A percentile compares a stretch with the other conserved stretches of the same genome.
Conservation (phyloP, 805 yeast species). For the Candida ipomoeae region DNA sequence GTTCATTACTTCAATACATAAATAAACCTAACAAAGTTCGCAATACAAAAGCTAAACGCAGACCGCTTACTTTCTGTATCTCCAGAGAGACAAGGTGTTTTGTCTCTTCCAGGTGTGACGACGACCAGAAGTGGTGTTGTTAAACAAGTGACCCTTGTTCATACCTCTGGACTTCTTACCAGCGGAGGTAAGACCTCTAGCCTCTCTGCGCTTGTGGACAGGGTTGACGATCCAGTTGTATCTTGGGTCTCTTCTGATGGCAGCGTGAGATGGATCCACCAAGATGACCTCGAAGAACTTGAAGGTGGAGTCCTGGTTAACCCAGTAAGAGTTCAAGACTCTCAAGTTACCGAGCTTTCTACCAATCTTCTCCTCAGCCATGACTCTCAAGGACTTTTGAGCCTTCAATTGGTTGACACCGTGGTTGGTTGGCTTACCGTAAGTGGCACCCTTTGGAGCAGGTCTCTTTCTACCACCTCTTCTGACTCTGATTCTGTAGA, state of each 20-base stretch:
- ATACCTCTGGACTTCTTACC: constrained; percentile 99
- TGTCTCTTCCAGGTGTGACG: constrained; percentile 99
- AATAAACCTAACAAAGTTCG: constrained; percentile 10
- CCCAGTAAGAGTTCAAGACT: constrained; percentile 99
- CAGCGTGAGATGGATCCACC: constrained; percentile 97
- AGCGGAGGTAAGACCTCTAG: constrained; percentile 96
- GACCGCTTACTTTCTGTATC: constrained; percentile 82
- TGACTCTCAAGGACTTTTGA: constrained; percentile 96
- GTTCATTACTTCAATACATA: constrained; percentile 10
- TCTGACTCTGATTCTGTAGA: constrained; percentile 98
- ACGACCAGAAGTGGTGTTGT: constrained; percentile 98
- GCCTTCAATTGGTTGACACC: constrained; percentile 99
- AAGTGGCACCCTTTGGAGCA: constrained; percentile 99
- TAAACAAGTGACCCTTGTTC: constrained; percentile 99
- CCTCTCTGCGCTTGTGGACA: constrained; percentile 99
- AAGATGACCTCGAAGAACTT: constrained; percentile 98
- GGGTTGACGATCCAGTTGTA: constrained; percentile 99
- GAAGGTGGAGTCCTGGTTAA: constrained; percentile 99
- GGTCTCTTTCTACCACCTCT: constrained; percentile 99
- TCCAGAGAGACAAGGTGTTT: constrained; percentile 98
- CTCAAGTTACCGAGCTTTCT: constrained; percentile 98
- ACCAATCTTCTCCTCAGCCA: constrained; percentile 99
- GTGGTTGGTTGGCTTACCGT: constrained; percentile 99
- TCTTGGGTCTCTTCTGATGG: constrained; percentile 97
- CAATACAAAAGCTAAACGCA: constrained; percentile 4